Percentiles rank a stretch among this genome's conserved stretches.
phyloP scores from a whole-genome alignment of 352 stramenopile species.

The Albugo laibachii region DNA sequence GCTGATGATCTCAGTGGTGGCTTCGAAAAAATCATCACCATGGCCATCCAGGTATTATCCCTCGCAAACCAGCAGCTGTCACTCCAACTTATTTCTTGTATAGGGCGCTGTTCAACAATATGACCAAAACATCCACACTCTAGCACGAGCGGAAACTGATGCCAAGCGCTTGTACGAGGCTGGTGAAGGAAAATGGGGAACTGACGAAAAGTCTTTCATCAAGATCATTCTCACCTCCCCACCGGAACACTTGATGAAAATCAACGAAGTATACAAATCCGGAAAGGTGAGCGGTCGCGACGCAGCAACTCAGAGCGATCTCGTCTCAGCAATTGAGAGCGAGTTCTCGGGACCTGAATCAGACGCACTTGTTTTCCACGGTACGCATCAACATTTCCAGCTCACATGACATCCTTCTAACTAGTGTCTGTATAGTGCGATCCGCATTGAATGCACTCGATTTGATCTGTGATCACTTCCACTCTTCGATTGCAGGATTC shows the following conservation, averaged over 20 bases:
- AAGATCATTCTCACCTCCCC: conserved; percentile 29
- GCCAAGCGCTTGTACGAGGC: conserved; percentile 46
- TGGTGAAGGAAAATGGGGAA: conserved; percentile 50
- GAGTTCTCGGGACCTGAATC: conserved; percentile 48
- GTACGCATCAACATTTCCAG: conserved; percentile 12
- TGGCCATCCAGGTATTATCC: conserved; percentile 25
- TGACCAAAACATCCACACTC: conserved; percentile 33
- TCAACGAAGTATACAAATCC: conserved; percentile 38
- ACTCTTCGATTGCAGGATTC: conserved; percentile 35
- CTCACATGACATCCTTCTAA: conserved; percentile 1
- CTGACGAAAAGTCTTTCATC: conserved; percentile 49
- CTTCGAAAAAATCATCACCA: conserved; percentile 39
- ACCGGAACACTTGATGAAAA: conserved; percentile 25
- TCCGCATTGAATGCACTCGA: conserved; percentile 28
- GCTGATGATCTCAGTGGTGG: conserved; percentile 37
- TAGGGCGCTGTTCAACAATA: conserved; percentile 16
- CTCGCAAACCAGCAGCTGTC: conserved; percentile 10
- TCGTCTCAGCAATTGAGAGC: conserved; percentile 28
- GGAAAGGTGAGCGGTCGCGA: conserved; percentile 48
- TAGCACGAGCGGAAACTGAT: conserved; percentile 24
- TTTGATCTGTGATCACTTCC: conserved; percentile 25
- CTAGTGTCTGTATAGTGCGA: conserved; percentile 16
- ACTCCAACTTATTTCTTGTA: background rate
- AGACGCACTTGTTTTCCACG: conserved; percentile 37
- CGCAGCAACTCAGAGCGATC: conserved; percentile 30